These are phyloP conservation scores for Boletus pseudopeckii DNA, from an alignment of 768 basidiomycete genomes.

Conservation along the genomic window DNA sequence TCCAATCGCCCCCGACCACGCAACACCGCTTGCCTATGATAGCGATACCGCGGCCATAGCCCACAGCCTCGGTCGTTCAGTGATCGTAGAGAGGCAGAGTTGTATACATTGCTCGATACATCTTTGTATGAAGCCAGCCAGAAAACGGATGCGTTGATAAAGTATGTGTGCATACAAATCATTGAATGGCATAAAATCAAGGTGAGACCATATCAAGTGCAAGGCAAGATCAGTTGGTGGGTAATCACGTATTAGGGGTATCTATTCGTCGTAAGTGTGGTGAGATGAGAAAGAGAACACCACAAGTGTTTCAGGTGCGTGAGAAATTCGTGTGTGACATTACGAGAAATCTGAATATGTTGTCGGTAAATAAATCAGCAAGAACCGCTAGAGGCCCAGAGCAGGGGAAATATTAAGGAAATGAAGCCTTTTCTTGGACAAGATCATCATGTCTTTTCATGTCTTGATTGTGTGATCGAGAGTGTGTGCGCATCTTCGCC, in stretches of 20 bases:
- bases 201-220: slow-evolving; percentile 14
- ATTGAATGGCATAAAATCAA: slow-evolving; percentile 25
- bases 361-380: slow-evolving; percentile 21
- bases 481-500: slow-evolving; percentile 52
- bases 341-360: slow-evolving; percentile 18
- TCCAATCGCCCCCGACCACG: slow-evolving; percentile 6
- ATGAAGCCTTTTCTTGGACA: slow-evolving; percentile 50
- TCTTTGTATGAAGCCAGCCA: slow-evolving; percentile 3
- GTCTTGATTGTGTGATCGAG: slow-evolving; percentile 48
- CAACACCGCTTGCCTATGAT: slow-evolving; percentile 16
- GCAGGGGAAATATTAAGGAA: slow-evolving; percentile 23
- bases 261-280: slow-evolving; percentile 22
- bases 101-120: slow-evolving; percentile 15
- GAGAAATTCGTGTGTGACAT: slow-evolving; percentile 22
- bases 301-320: slow-evolving; percentile 17
- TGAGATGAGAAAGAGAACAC: slow-evolving; percentile 13
- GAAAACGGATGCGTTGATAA: slow-evolving; percentile 4
- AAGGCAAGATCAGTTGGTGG: slow-evolving; percentile 15
- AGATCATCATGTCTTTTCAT: slow-evolving; percentile 48
- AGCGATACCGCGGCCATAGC: slow-evolving; percentile 12
- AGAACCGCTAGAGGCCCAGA: slow-evolving; percentile 8
- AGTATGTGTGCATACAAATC: slow-evolving; percentile 29
- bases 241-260: slow-evolving; percentile 36
- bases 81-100: slow-evolving; percentile 7
- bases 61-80: slow-evolving; percentile 8